Conservation (phyloP, 2,329 filamentous ascomycete genomes). For the Pseudocercospora pini-densiflorae region DNA sequence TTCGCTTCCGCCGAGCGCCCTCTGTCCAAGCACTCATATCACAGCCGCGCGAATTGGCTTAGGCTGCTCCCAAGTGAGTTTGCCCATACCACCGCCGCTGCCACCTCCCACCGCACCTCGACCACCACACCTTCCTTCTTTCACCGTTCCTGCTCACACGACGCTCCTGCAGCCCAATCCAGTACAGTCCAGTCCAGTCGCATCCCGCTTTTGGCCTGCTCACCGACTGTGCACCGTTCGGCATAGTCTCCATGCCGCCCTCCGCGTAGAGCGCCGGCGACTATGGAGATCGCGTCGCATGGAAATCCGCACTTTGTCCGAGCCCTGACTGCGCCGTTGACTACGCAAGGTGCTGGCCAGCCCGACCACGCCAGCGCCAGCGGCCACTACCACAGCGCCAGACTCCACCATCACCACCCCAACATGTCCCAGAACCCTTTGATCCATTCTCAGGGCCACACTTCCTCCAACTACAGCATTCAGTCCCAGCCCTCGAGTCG, state of each 20-base stretch:
- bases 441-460: conserved; percentile 50
- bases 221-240: conserved; percentile 1
- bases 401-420: conserved; percentile 13
- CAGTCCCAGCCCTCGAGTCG: conserved; percentile 52
- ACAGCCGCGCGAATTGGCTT: too few relatives aligned
- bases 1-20: too few relatives aligned
- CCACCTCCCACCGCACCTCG: neutral
- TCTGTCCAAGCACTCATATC: too few relatives aligned
- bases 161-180: too few relatives aligned
- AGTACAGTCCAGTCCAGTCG: neutral
- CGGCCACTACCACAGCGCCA: conserved; percentile 11
- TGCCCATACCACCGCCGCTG: neutral
- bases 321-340: conserved; percentile 35
- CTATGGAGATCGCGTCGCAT: conserved; percentile 38
- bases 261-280: conserved; percentile 28
- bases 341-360: conserved; percentile 33
- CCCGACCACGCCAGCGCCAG: conserved; percentile 10
- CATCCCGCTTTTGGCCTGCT: neutral
- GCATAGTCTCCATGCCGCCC: conserved; percentile 18
- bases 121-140: neutral
- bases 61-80: too few relatives aligned
- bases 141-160: neutral
- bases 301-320: conserved; percentile 33
- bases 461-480: conserved; percentile 52
- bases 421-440: conserved; percentile 40